Conservation (phyloP, 345 rosid species). For the Sapria himalayana region DNA sequence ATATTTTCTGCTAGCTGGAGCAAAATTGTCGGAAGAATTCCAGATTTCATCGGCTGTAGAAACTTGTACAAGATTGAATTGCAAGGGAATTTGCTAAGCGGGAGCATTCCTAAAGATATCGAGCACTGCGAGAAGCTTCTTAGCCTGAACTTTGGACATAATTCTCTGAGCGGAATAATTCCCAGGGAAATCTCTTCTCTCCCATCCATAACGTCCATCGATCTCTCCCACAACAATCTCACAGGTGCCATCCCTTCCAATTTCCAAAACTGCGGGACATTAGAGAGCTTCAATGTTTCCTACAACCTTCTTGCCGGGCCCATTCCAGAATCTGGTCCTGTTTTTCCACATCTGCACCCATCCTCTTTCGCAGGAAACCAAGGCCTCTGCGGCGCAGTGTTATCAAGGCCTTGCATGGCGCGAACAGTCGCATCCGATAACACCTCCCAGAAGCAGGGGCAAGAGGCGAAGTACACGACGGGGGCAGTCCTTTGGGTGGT, state of each 20-base stretch:
- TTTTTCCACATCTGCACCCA: conserved; percentile 52
- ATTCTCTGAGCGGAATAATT: conserved; percentile 52
- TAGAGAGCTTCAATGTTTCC: conserved; percentile 73
- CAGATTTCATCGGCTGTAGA: conserved; percentile 49
- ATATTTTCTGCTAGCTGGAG: conserved; percentile 52
- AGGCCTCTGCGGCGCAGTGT: conserved; percentile 51
- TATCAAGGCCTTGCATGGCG: conserved; percentile 35
- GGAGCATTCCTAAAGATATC: conserved; percentile 64
- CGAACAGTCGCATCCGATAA: conserved; percentile 13
- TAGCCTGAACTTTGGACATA: conserved; percentile 41
- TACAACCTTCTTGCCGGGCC: conserved; percentile 52
- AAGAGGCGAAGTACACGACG: conserved; percentile 36
- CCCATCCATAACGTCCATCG: conserved; percentile 49
- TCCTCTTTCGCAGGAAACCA: conserved; percentile 61
- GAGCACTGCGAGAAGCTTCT: conserved; percentile 75
- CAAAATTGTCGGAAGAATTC: conserved; percentile 34
- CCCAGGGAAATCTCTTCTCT: conserved; percentile 70
- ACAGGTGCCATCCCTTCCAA: conserved; percentile 74
- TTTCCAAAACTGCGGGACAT: conserved; percentile 55
- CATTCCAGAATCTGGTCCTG: conserved; percentile 40
- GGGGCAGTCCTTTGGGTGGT: conserved; percentile 86
- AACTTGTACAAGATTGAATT: conserved; percentile 61
- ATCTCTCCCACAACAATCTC: conserved; percentile 53
- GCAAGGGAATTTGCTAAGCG: conserved; percentile 47
- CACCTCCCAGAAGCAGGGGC: conserved; percentile 13